Evolutionary conservation across 306 rosid genomes (phyloP).

Genomic region (Rosa multiflora): DNA sequence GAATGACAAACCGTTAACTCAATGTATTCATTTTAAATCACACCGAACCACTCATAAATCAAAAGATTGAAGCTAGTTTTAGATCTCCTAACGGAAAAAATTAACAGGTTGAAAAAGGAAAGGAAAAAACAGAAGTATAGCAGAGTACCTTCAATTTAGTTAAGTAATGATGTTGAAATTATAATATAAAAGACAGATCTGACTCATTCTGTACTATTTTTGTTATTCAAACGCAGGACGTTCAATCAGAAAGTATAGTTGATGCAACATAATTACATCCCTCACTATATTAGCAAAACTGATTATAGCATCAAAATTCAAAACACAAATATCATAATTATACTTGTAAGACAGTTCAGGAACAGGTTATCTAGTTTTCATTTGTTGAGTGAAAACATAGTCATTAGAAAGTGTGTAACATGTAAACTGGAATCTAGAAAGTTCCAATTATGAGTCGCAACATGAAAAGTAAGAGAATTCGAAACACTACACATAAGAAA

Average conservation of each 20-base stretch:
- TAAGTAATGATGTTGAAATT: not conserved
- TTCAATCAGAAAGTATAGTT: not conserved
- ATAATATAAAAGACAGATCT: not conserved
- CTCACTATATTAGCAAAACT: not conserved
- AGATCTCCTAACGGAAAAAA: not conserved
- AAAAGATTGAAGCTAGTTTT: not conserved
- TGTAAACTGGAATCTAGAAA: not conserved
- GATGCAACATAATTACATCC: not conserved
- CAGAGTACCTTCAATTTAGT: not conserved
- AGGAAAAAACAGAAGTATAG: not conserved
- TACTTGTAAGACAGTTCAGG: not conserved
- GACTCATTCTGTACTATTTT: not conserved
- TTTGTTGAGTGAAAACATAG: not conserved
- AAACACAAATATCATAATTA: not conserved
- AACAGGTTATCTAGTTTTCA: not conserved
- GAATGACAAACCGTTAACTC: not conserved
- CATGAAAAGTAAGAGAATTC: not conserved
- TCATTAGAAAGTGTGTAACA: not conserved
- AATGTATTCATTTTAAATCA: conserved; percentile 7
- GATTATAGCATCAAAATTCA: not conserved
- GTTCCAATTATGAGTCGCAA: not conserved
- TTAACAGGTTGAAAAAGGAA: not conserved
- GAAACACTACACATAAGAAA: not conserved
- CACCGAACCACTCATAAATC: not conserved
- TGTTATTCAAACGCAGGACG: not conserved